phyloP scores from a whole-genome alignment of 2,329 filamentous ascomycete species.

The Cryphonectria radicalis region DNA sequence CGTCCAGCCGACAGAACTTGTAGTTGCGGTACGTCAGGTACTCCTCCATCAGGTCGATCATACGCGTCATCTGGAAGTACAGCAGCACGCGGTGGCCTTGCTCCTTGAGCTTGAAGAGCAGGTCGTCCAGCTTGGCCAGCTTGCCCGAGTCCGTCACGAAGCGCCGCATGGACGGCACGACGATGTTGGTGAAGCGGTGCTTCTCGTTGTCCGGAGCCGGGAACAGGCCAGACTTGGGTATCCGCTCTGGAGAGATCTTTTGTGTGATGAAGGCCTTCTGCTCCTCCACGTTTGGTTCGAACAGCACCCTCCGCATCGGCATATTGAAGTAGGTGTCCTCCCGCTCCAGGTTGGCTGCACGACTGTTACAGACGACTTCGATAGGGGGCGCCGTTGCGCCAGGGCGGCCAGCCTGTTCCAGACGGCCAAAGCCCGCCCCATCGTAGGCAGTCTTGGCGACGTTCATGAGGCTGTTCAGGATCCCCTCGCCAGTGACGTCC shows the following conservation, averaged over 20 bases:
- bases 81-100: conserved; percentile 90
- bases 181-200: conserved; percentile 85
- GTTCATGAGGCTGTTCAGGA: conserved; percentile 77
- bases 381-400: conserved; percentile 84
- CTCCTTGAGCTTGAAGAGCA: conserved; percentile 88
- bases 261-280: conserved; percentile 77
- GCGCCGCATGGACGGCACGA: conserved; percentile 92
- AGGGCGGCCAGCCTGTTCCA: conserved; percentile 83
- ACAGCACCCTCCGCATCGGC: conserved; percentile 74
- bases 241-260: conserved; percentile 68
- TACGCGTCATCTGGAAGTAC: conserved; percentile 99
- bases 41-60: conserved; percentile 99
- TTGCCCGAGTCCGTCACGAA: conserved; percentile 99
- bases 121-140: conserved; percentile 84
- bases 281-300: conserved; percentile 64
- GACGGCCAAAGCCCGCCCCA: conserved; percentile 71
- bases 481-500: conserved; percentile 72
- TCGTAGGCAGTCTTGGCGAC: conserved; percentile 70
- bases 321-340: conserved; percentile 79
- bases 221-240: conserved; percentile 68
- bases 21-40: conserved; percentile 98
- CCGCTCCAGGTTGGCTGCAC: conserved; percentile 67
- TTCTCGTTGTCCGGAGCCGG: conserved; percentile 81
- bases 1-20: conserved; percentile 96
- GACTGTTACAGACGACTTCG: conserved; percentile 75